Conservation (phyloP, 345 rosid species). For the Stellera chamaejasme region DNA sequence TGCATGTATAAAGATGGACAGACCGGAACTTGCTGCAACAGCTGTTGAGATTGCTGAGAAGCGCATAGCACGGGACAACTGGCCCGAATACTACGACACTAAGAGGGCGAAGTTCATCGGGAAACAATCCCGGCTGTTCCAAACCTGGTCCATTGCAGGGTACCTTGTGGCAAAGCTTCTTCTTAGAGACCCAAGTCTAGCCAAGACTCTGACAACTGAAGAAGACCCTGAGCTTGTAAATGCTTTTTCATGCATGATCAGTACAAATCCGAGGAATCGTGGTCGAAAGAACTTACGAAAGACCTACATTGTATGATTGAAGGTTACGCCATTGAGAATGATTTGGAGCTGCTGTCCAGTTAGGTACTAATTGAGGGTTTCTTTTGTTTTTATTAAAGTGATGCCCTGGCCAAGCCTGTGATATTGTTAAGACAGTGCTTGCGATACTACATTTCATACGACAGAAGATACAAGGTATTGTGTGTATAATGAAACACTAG, state of each 20-base stretch:
- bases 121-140: conserved; percentile 72
- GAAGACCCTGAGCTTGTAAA: conserved; percentile 67
- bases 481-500: too few species aligned
- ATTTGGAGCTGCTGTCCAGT: too few species aligned
- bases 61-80: conserved; percentile 56
- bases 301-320: conserved; percentile 41
- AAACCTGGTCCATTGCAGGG: conserved; percentile 90
- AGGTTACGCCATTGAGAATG: too few species aligned
- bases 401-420: too few species aligned
- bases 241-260: conserved; percentile 58
- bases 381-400: too few species aligned
- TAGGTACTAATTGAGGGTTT: too few species aligned
- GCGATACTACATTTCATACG: too few species aligned
- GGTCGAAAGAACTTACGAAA: conserved; percentile 33
- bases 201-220: conserved; percentile 45
- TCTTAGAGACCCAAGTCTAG: conserved; percentile 54
- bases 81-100: conserved; percentile 92
- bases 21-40: conserved; percentile 72
- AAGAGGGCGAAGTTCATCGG: conserved; percentile 70
- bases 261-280: conserved; percentile 61
- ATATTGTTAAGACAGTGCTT: too few species aligned
- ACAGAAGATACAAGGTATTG: too few species aligned
- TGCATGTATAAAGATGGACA: conserved; percentile 84
- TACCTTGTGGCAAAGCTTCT: conserved; percentile 80
- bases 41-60: conserved; percentile 69